These are phyloP conservation scores for Austropuccinia psidii DNA, from an alignment of 1,284 basidiomycete species.

Conservation along the genomic window DNA sequence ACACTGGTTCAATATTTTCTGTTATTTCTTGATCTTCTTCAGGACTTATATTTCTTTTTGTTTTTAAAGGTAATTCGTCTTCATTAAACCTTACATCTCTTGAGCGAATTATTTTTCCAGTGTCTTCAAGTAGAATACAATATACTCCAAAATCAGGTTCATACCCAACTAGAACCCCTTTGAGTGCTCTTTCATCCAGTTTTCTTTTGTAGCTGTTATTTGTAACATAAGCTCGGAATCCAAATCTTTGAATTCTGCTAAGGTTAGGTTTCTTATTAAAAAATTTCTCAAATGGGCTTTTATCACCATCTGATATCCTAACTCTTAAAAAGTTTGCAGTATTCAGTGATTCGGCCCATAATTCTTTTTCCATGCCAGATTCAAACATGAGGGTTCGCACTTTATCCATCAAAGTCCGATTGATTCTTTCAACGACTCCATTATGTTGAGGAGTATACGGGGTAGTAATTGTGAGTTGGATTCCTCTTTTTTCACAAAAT, in stretches of 20 bases:
- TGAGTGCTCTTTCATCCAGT: no score
- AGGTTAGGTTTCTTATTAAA: background rate
- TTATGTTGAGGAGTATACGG: conserved; percentile 21
- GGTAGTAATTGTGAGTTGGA: background rate
- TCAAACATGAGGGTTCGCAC: background rate
- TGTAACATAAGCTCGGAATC: background rate
- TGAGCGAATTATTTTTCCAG: no score
- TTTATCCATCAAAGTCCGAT: background rate
- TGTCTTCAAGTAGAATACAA: no score
- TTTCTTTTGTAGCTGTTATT: no score
- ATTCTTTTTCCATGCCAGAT: background rate
- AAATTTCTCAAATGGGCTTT: background rate
- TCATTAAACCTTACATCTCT: no score
- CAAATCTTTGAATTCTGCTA: background rate
- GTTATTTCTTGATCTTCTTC: no score
- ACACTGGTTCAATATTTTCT: no score
- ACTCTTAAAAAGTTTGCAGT: no score
- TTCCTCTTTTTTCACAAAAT: background rate
- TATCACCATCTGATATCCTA: no score
- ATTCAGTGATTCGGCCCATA: background rate
- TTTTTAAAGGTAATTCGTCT: background rate
- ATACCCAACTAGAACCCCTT: no score
- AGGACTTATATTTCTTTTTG: background rate
- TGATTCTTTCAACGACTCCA: background rate
- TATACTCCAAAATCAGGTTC: no score